Percentiles rank a stretch among this genome's conserved stretches.
Evolutionary conservation across 2,329 filamentous ascomycete genomes (phyloP).

Genomic region (Lachnellula arida): DNA sequence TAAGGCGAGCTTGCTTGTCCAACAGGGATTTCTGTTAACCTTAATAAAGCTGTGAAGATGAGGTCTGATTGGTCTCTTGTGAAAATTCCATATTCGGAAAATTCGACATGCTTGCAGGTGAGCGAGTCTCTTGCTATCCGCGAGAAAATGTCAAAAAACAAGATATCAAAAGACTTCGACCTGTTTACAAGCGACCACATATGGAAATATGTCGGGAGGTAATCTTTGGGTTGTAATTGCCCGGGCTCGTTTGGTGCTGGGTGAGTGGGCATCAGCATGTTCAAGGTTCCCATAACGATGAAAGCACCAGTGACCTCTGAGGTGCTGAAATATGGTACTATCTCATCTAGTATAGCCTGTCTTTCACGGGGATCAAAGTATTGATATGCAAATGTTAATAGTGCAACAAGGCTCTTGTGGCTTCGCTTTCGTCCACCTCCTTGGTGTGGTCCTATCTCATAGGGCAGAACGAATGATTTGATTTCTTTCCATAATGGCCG

Average conservation of each 20-base stretch:
- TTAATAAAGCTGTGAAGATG: conserved; percentile 86
- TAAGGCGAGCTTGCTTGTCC: conserved; percentile 95
- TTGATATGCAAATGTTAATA: conserved; percentile 83
- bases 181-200: conserved; percentile 91
- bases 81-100: conserved; percentile 84
- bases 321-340: conserved; percentile 84
- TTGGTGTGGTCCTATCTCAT: conserved; percentile 68
- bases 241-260: conserved; percentile 66
- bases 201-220: conserved; percentile 92
- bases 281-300: conserved; percentile 84
- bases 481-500: conserved; percentile 87
- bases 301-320: conserved; percentile 90
- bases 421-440: conserved; percentile 46
- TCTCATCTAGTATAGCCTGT: conserved; percentile 73
- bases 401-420: conserved; percentile 69
- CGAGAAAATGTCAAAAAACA: conserved; percentile 86
- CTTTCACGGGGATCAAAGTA: conserved; percentile 91
- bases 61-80: conserved; percentile 86
- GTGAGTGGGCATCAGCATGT: conserved; percentile 80
- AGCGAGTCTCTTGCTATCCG: conserved; percentile 81
- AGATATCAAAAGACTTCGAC: conserved; percentile 80
- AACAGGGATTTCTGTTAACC: conserved; percentile 91
- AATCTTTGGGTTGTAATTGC: conserved; percentile 80
- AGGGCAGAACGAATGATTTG: conserved; percentile 83
- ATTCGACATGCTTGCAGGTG: conserved; percentile 67